Conservation (phyloP, 768 basidiomycete genomes). For the Mycena rebaudengoi region DNA sequence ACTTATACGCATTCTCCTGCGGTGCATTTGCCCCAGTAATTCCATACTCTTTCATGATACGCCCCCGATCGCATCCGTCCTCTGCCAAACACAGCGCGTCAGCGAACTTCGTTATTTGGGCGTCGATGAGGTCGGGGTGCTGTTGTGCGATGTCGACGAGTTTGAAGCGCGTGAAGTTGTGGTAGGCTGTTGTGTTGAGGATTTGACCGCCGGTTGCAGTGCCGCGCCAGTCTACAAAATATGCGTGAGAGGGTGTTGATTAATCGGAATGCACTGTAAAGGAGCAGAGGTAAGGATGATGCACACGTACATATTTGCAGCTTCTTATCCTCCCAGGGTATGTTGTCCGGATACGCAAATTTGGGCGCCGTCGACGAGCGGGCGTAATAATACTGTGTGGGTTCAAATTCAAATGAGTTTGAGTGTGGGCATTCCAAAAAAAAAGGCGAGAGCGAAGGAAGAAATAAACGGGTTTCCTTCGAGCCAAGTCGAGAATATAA, state of each 20-base stretch:
- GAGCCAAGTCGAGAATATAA: too few species aligned
- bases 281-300: too few species aligned
- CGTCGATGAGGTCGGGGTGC: conserved; percentile 8
- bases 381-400: conserved; percentile 12
- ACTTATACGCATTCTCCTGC: conserved; percentile 14
- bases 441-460: too few species aligned
- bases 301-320: conserved; percentile 1
- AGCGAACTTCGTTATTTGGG: conserved; percentile 6
- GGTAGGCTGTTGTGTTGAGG: conserved; percentile 14
- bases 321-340: conserved; percentile 16
- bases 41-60: conserved; percentile 11
- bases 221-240: conserved; percentile 20
- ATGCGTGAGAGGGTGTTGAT: neutral
- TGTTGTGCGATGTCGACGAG: conserved; percentile 6
- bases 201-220: conserved; percentile 15
- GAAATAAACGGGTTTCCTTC: too few species aligned
- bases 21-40: conserved; percentile 1
- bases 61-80: conserved; percentile 5
- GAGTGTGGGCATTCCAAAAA: too few species aligned
- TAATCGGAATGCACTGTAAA: too few species aligned
- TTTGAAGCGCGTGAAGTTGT: conserved; percentile 19
- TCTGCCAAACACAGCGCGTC: conserved; percentile 7
- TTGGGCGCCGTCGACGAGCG: conserved; percentile 2
- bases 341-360: neutral
- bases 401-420: neutral